phyloP scores from a whole-genome alignment of 139 green algal genomes.

The Prasinococcaceae sp. region DNA sequence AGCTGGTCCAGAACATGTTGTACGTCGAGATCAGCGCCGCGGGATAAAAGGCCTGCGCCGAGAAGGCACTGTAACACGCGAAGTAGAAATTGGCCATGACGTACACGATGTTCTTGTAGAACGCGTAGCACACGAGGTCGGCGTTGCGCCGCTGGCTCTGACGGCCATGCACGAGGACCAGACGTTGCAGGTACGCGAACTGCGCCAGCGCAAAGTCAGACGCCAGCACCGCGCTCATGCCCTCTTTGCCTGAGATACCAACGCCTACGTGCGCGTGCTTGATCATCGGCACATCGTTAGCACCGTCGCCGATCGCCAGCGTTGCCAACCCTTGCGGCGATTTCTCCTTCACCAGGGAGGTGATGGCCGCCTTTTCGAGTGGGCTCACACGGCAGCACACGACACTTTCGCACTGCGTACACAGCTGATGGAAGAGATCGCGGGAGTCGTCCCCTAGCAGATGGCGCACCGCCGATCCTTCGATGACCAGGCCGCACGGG shows the following conservation, averaged over 20 bases:
- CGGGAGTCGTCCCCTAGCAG: too few relatives aligned
- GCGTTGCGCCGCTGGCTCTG: constrained; percentile 16
- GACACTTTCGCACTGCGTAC: too few relatives aligned
- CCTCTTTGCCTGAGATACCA: constrained; percentile 28
- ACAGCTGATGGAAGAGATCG: too few relatives aligned
- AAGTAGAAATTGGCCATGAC: constrained; percentile 6
- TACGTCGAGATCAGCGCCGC: constrained; percentile 7
- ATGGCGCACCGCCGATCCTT: too few relatives aligned
- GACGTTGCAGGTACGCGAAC: constrained; percentile 16
- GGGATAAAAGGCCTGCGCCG: constrained; percentile 1
- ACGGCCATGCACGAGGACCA: constrained; percentile 23
- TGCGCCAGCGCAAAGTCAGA: constrained; percentile 10
- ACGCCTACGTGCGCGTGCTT: constrained; percentile 27
- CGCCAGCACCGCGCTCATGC: constrained; percentile 5
- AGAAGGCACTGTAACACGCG: not conserved
- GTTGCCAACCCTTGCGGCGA: too few relatives aligned
- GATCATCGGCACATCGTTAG: constrained; percentile 35
- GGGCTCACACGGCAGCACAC: too few relatives aligned
- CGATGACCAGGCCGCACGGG: too few relatives aligned
- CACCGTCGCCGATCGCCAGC: constrained; percentile 26
- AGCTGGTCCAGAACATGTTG: constrained; percentile 57
- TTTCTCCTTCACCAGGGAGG: too few relatives aligned
- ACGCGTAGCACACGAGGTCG: constrained; percentile 15
- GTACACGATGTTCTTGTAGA: constrained; percentile 27
- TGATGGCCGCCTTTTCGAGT: too few relatives aligned